Evolutionary conservation across 140 eudicot genomes (phyloP), one percentile per base, ranked within the genome.

Genomic region (Bidens hawaiensis): DNA sequence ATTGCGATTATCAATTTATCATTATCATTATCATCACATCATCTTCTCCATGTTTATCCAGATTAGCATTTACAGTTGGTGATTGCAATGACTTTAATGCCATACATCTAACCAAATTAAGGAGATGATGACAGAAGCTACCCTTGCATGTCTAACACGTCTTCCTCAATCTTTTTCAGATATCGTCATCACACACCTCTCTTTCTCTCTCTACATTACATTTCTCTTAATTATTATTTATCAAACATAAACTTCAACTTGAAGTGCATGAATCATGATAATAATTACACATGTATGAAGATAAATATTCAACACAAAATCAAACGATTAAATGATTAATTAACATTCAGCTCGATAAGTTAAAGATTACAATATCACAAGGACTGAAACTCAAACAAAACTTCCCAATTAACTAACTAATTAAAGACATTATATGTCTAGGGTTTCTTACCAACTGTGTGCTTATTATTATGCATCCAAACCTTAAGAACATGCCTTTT

Each of bases 391-490:
- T 16, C 19, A 0, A 45, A 16, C 23, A 5, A n/a, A 43, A 14
- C 19, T 5, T 14, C n/a, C 60, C 5, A 52, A 52, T 23, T 7
- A 3, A 13, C 38, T 26, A 50, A 3, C 57, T 26, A 50, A 5
- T n/a, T n/a, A n/a, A n/a, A n/a, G n/a, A n/a, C n/a, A n/a, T n/a
- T n/a, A n/a, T n/a, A n/a, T n/a, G n/a, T n/a, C n/a, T n/a, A 81
- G 82, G 82, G 80, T 72, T 79, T 79, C 78, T 82, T 86, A 75
- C 84, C 84, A 19, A 79, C 51, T 31, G 88, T 78, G 70, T 83
- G 84, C 78, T 87, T 87, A 69, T 87, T 83, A 68, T 83, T 87
- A 57, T 87, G 95, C 88, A 87, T 83, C 95, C 95, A 87, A 6
- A 87, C 88, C 77, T 83, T 87, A 52, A 87, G 82, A 23, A 87